Percentiles rank a stretch among this genome's conserved stretches.
Conservation (phyloP, 2,329 filamentous ascomycete genomes). For the Tympanopsis confertula region DNA sequence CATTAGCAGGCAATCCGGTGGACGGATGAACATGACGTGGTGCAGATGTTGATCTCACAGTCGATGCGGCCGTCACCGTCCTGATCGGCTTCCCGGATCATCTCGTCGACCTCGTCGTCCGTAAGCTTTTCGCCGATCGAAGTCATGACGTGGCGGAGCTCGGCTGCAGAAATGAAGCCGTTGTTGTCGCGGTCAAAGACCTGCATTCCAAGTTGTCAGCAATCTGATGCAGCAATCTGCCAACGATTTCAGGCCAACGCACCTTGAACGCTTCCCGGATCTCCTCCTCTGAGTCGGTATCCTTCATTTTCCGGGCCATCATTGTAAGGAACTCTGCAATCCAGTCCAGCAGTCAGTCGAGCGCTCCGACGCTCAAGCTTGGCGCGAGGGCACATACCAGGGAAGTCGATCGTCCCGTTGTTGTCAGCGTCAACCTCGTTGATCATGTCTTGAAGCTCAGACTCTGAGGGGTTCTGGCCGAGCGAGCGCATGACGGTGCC, state of each 20-base stretch:
- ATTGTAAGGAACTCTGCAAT: constrained; percentile 72
- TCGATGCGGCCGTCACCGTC: constrained; percentile 82
- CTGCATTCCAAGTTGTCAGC: constrained; percentile 18
- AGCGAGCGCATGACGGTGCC: constrained; percentile 85
- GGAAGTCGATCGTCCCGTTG: constrained; percentile 86
- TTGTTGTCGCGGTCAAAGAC: constrained; percentile 85
- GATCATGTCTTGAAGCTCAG: constrained; percentile 86
- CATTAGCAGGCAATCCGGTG: neutral
- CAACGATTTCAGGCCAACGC: constrained; percentile 3
- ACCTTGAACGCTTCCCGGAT: constrained; percentile 85
- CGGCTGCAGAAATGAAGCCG: constrained; percentile 79
- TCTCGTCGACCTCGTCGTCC: constrained; percentile 83
- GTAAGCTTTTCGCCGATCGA: constrained; percentile 86
- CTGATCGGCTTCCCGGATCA: constrained; percentile 85
- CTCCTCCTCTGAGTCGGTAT: constrained; percentile 83
- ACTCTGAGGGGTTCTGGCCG: constrained; percentile 81
- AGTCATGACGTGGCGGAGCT: constrained; percentile 83
- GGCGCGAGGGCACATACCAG: constrained; percentile 42
- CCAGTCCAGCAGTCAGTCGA: constrained; percentile 12
- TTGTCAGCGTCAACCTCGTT: constrained; percentile 88
- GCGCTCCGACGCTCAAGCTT: constrained; percentile 4
- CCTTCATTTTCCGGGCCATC: constrained; percentile 93
- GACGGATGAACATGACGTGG: too few relatives aligned
- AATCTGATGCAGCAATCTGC: constrained; percentile 5
- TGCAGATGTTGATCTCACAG: too few relatives aligned